A percentile compares a stretch with the other conserved stretches of the same genome.
phyloP scores from a whole-genome alignment of 2,329 filamentous ascomycete genomes.

The Trichophyton simii region DNA sequence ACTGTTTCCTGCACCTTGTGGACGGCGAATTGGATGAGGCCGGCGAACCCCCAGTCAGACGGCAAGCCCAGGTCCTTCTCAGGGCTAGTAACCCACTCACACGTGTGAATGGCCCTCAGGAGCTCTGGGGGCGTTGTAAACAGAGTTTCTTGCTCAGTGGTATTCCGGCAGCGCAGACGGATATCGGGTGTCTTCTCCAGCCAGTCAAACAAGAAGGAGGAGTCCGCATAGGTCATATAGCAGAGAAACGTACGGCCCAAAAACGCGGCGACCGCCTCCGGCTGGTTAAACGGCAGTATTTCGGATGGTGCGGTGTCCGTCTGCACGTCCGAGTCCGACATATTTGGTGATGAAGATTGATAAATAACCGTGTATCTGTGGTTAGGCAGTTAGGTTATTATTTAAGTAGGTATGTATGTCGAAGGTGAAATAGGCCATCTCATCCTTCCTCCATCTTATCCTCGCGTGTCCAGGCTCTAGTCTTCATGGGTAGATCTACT shows the following conservation, averaged over 20 bases:
- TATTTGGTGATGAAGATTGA: no score
- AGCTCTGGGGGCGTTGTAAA: conserved; percentile 8
- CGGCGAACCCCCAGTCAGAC: conserved; percentile 10
- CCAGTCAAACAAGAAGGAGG: conserved; percentile 11
- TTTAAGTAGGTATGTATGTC: no score
- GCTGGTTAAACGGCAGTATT: no score
- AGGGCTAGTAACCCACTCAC: conserved; percentile 1
- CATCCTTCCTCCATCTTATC: no score
- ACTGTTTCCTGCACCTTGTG: no score
- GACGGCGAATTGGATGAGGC: neutral
- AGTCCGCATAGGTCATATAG: conserved; percentile 3
- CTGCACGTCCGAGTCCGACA: neutral
- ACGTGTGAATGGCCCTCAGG: conserved; percentile 10
- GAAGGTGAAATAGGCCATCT: no score
- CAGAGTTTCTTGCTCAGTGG: conserved; percentile 6
- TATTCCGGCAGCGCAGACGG: conserved; percentile 9
- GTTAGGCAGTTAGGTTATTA: no score
- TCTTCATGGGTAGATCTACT: no score
- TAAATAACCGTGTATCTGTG: no score
- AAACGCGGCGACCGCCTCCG: neutral
- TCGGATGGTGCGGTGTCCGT: no score
- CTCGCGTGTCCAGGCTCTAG: no score
- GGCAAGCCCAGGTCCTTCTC: neutral
- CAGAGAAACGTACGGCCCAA: neutral
- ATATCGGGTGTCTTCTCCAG: conserved; percentile 11